Conservation (phyloP, 1,284 basidiomycete genomes). For the Inonotus obliquus region DNA sequence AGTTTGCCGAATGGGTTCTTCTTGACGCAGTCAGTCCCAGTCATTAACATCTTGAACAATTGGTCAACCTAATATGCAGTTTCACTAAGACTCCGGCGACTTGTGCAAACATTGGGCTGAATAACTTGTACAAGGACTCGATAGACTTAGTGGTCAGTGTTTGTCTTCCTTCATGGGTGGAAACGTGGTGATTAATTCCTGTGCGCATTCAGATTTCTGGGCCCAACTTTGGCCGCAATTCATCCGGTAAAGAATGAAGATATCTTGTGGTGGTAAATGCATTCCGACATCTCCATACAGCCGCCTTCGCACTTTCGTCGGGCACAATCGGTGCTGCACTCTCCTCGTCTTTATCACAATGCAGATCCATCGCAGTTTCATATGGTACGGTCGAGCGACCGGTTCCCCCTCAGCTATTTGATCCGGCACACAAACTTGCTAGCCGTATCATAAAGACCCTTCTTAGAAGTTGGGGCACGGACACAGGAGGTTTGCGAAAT, state of each 20-base stretch:
- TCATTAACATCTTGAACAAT: neutral
- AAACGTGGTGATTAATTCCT: slow-evolving; percentile 1
- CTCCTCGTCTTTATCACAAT: slow-evolving; percentile 68
- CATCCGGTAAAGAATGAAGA: slow-evolving; percentile 47
- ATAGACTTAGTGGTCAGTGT: slow-evolving; percentile 79
- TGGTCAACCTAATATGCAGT: neutral
- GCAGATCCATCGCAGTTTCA: slow-evolving; percentile 73
- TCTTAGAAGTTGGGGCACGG: slow-evolving; percentile 78
- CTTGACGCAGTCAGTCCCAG: slow-evolving; percentile 66
- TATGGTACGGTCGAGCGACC: slow-evolving; percentile 80
- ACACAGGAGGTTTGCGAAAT: slow-evolving; percentile 49
- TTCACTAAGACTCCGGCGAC: slow-evolving; percentile 76
- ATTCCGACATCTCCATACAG: slow-evolving; percentile 34
- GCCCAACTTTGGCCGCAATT: slow-evolving; percentile 78
- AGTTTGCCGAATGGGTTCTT: slow-evolving; percentile 85
- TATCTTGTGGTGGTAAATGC: neutral
- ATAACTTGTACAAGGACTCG: slow-evolving; percentile 80
- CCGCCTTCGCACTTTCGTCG: slow-evolving; percentile 82
- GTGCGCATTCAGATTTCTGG: slow-evolving; percentile 55
- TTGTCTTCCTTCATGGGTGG: neutral
- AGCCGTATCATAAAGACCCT: slow-evolving; percentile 66
- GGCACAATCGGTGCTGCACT: slow-evolving; percentile 90
- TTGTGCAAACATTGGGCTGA: slow-evolving; percentile 83
- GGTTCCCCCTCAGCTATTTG: slow-evolving; percentile 52
- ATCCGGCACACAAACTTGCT: slow-evolving; percentile 68